A percentile compares a stretch with the other conserved stretches of the same genome.
phyloP scores from a whole-genome alignment of 495 filamentous ascomycete species.

The Penicillium cinerascens region DNA sequence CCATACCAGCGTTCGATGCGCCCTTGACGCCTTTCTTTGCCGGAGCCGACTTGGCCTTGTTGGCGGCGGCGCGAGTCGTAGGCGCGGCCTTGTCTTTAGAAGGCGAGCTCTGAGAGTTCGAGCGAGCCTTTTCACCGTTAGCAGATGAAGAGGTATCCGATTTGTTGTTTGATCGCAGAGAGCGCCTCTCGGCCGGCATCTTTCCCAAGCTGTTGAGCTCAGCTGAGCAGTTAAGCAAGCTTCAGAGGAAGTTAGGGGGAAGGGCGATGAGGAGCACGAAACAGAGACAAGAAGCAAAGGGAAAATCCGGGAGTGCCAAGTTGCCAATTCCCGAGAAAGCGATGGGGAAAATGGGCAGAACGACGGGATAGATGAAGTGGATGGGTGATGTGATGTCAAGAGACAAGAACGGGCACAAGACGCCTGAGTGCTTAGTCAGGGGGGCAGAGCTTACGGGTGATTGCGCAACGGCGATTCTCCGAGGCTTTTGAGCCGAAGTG shows the following conservation, averaged over 20 bases:
- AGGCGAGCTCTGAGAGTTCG: slow-evolving; percentile 49
- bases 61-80: slow-evolving; percentile 41
- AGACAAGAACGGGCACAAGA: slow-evolving; percentile 38
- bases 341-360: slow-evolving; percentile 22
- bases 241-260: slow-evolving; percentile 29
- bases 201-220: slow-evolving; percentile 40
- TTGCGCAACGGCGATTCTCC: background rate
- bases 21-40: slow-evolving; percentile 51
- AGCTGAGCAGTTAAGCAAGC: slow-evolving; percentile 33
- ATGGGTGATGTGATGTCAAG: slow-evolving; percentile 50
- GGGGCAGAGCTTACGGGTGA: slow-evolving; percentile 26
- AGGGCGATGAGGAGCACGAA: slow-evolving; percentile 15
- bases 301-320: slow-evolving; percentile 17
- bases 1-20: slow-evolving; percentile 44
- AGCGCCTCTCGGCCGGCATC: slow-evolving; percentile 56
- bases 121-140: slow-evolving; percentile 53
- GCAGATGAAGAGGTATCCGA: slow-evolving; percentile 53
- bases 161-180: slow-evolving; percentile 55
- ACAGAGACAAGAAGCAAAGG: slow-evolving; percentile 18
- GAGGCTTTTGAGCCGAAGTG: background rate
- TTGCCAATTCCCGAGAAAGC: slow-evolving; percentile 15
- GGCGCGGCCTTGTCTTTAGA: slow-evolving; percentile 48
- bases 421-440: slow-evolving; percentile 42
- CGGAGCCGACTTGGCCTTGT: slow-evolving; percentile 48
- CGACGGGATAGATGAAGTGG: slow-evolving; percentile 36